Conservation (phyloP, 768 basidiomycete genomes). For the Suillus clintonianus region DNA sequence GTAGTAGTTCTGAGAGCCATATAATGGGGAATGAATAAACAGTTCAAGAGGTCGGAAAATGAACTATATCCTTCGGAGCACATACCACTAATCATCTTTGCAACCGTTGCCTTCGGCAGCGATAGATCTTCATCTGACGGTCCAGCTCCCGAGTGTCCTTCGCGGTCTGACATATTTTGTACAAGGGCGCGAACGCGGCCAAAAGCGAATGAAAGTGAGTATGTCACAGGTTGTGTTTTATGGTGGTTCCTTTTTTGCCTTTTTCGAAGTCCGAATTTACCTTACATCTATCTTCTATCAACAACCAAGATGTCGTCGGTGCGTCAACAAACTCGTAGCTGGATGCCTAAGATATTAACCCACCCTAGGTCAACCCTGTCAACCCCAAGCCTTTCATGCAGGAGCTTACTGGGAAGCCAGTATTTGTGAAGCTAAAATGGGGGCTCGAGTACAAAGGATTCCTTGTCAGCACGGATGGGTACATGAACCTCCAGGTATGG, state of each 20-base stretch:
- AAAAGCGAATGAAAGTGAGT: conserved; percentile 1
- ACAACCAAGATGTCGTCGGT: conserved; percentile 68
- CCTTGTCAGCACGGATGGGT: conserved; percentile 97
- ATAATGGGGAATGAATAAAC: conserved; percentile 10
- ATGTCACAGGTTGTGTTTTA: conserved; percentile 13
- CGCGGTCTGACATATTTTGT: conserved; percentile 83
- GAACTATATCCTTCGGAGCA: conserved; percentile 7
- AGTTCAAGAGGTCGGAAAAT: conserved; percentile 4
- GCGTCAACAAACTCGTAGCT: conserved; percentile 29
- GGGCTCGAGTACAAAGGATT: conserved; percentile 99
- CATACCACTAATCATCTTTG: conserved; percentile 92
- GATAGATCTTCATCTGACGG: conserved; percentile 90
- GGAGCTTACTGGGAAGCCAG: conserved; percentile 96
- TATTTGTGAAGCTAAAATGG: conserved; percentile 97
- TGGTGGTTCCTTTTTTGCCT: conserved; percentile 17
- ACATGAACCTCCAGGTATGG: conserved; percentile 97
- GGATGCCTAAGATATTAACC: conserved; percentile 9
- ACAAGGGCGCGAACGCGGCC: conserved; percentile 35
- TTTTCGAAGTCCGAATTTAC: conserved; percentile 43
- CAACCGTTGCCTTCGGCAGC: conserved; percentile 94
- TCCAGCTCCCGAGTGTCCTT: conserved; percentile 67
- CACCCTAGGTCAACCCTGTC: conserved; percentile 79
- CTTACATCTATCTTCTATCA: conserved; percentile 30
- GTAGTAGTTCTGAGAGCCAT: conserved; percentile 72
- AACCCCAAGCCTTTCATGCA: conserved; percentile 99